Conservation (phyloP, 2,329 filamentous ascomycete species). For the Botryotinia narcissicola region DNA sequence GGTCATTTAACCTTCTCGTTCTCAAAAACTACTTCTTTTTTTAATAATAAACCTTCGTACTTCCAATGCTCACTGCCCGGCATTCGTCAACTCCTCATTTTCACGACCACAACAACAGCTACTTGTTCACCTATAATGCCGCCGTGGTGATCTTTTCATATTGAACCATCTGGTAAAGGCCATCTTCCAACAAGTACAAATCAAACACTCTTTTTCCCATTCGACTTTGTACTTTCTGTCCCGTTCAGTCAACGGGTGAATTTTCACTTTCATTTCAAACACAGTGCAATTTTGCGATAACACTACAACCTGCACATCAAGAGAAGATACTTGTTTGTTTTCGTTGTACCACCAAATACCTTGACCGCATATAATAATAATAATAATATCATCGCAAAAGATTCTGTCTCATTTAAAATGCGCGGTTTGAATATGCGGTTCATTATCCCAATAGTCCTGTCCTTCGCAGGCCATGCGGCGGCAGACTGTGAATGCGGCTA, state of each 20-base stretch:
- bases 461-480: slow-evolving; percentile 2
- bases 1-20: neutral
- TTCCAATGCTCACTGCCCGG: neutral
- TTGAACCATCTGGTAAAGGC: neutral
- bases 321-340: slow-evolving; percentile 1
- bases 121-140: neutral
- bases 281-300: neutral
- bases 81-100: neutral
- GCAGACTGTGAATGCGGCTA: slow-evolving; percentile 70
- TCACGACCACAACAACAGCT: neutral
- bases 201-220: neutral
- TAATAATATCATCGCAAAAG: neutral
- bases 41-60: neutral
- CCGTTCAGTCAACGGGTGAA: slow-evolving; percentile 8
- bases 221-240: neutral
- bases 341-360: slow-evolving; percentile 12
- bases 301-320: neutral
- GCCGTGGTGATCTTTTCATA: neutral
- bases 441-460: slow-evolving; percentile 1
- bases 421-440: neutral
- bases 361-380: slow-evolving; percentile 10
- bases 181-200: neutral
- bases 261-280: slow-evolving; percentile 10
- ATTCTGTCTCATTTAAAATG: neutral
- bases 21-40: neutral